Base-by-base conservation (phyloP, 805 yeast genomes). In the Metschnikowia lochheadii region DNA sequence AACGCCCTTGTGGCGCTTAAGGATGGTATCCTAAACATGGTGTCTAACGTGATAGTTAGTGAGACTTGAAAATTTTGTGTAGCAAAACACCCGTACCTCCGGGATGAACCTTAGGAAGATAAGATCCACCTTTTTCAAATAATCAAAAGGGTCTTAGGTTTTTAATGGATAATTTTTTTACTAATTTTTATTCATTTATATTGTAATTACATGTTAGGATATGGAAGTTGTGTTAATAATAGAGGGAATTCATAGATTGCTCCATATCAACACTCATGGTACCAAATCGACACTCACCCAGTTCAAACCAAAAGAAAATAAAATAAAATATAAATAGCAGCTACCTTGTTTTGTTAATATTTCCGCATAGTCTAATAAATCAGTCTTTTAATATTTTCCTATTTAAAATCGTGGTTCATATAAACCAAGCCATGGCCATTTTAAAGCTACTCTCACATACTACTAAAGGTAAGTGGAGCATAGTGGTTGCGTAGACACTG, bases 1-100 rank as follows among this genome's bases (percentile, higher is more conserved):
- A 58, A 51, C 40, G 29, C 49, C 49, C 61, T 50, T 34, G 49
- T 45, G 49, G 56, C 49, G 49, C 53, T 48, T 40, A 46, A 21
- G 46, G 51, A 40, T 34, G 46, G 23, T 33, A 46, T 38, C 48
- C 50, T 49, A 38, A 56, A 52, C 61, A 58, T 56, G 43, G 43
- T 39, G 44, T 44, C 48, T 40, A 15, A 8, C 6, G 50, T 26
- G n/a, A 10, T 13, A 26, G 15, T n/a, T 26, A 26, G 40, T 23
- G 46, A 44, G 34, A 10, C 15, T 18, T 23, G 47, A 50, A 50
- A 50, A 47, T 48, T 50, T 48, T 48, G 41, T 23, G 21, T 15
- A 13, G 40, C 34, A 26, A 13, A n/a, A 36, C 46, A 44, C 29
- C 46, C 46, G 40, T 44, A 26, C 46, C 11, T 35, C 46, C 17